A percentile compares a stretch with the other conserved stretches of the same genome.
Conservation (phyloP, 805 yeast genomes). For the Metschnikowia kunwiensis region DNA sequence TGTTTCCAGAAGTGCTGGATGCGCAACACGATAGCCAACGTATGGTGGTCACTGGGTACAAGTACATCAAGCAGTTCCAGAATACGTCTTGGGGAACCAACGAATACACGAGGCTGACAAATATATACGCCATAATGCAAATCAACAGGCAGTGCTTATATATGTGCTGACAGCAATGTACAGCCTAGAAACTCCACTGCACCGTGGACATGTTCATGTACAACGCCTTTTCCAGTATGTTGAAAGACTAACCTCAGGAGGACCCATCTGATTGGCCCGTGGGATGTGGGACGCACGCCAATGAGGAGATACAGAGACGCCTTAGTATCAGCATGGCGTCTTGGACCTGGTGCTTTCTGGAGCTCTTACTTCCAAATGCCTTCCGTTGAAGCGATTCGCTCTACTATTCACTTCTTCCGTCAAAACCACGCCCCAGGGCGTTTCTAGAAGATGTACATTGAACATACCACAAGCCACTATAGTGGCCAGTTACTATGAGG, state of each 20-base stretch:
- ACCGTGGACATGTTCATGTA: conserved; percentile 28
- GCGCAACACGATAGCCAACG: conserved; percentile 22
- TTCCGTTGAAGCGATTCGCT: conserved; percentile 53
- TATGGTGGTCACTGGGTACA: conserved; percentile 28
- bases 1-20: conserved; percentile 31
- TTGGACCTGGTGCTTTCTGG: conserved; percentile 52
- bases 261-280: too few species aligned
- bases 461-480: conserved; percentile 48
- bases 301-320: too few species aligned
- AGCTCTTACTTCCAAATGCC: conserved; percentile 55
- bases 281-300: too few species aligned
- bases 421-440: conserved; percentile 49
- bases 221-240: conserved; percentile 20
- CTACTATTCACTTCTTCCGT: conserved; percentile 48
- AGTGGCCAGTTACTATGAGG: conserved; percentile 60
- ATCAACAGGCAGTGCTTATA: conserved; percentile 32
- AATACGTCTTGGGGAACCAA: too few species aligned
- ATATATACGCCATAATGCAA: conserved; percentile 24
- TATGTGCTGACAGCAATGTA: conserved; percentile 26
- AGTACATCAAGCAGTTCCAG: conserved; percentile 34
- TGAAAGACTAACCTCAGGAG: too few species aligned
- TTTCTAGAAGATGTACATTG: conserved; percentile 52
- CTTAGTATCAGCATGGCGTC: conserved; percentile 51
- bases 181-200: conserved; percentile 23
- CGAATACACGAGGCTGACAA: conserved; percentile 16